Evolutionary conservation across 345 rosid genomes (phyloP).

Genomic region (Angophora floribunda): DNA sequence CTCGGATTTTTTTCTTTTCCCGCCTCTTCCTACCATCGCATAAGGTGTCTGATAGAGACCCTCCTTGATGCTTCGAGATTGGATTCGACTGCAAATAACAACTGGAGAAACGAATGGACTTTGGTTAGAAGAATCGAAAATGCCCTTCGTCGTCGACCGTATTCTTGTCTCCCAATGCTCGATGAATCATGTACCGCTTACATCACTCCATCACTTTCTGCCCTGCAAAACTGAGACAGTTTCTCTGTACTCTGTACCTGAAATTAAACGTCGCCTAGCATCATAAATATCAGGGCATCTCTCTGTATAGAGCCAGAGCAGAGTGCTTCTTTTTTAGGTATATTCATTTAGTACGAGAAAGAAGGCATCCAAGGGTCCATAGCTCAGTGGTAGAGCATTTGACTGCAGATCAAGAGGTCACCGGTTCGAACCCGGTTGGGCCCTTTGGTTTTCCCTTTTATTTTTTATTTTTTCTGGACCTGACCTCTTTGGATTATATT

Average conservation of each 20-base stretch:
- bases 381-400: constrained; percentile 92
- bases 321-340: fast-evolving
- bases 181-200: neutral
- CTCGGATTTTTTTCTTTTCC: neutral
- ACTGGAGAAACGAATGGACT: neutral
- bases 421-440: constrained; percentile 41
- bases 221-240: neutral
- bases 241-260: neutral
- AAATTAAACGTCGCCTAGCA: neutral
- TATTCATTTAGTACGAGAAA: fast-evolving
- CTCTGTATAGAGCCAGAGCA: fast-evolving
- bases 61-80: neutral
- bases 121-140: neutral
- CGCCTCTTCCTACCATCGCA: neutral
- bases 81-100: neutral
- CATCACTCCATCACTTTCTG: neutral
- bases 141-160: neutral
- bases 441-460: neutral
- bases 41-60: neutral
- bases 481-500: neutral
- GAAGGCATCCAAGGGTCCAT: constrained; percentile 19
- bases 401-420: constrained; percentile 85
- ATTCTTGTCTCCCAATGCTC: neutral
- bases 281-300: neutral
- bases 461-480: neutral